Evolutionary conservation across 441 rosid genomes (phyloP).

Genomic region (Pelargonium citronellum): DNA sequence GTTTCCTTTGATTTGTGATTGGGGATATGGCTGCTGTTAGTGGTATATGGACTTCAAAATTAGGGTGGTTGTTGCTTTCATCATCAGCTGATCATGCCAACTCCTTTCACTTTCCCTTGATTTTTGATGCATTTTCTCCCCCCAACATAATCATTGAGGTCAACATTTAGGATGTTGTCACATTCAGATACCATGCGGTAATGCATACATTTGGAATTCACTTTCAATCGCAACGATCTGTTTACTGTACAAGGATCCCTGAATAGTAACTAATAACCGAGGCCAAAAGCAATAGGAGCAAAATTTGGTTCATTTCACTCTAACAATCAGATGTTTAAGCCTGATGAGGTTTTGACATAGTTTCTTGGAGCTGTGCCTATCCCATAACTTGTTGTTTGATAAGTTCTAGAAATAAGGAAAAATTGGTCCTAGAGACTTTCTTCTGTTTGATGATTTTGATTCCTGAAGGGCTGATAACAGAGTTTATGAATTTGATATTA

Average conservation of each 20-base stretch:
- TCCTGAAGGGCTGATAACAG: no score
- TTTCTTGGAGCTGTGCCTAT: no score
- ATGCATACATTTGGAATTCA: not conserved
- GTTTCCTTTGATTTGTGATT: not conserved
- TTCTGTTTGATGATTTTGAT: no score
- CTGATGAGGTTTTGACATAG: no score
- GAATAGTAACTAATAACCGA: not conserved
- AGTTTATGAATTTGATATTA: no score
- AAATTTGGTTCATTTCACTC: no score
- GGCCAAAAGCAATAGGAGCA: no score
- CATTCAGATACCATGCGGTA: not conserved
- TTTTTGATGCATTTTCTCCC: not conserved
- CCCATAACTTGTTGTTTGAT: no score
- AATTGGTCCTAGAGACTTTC: no score
- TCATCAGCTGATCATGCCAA: not conserved
- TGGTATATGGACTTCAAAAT: not conserved
- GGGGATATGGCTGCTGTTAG: not conserved
- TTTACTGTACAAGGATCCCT: not conserved
- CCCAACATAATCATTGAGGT: not conserved
- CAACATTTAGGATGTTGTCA: conserved; percentile 1
- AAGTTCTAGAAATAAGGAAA: no score
- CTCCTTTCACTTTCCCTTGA: not conserved
- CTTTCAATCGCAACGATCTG: not conserved
- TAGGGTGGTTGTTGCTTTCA: not conserved
- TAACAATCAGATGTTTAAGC: no score